Conservation (phyloP, 2,329 filamentous ascomycete species). For the Microsporum canis region DNA sequence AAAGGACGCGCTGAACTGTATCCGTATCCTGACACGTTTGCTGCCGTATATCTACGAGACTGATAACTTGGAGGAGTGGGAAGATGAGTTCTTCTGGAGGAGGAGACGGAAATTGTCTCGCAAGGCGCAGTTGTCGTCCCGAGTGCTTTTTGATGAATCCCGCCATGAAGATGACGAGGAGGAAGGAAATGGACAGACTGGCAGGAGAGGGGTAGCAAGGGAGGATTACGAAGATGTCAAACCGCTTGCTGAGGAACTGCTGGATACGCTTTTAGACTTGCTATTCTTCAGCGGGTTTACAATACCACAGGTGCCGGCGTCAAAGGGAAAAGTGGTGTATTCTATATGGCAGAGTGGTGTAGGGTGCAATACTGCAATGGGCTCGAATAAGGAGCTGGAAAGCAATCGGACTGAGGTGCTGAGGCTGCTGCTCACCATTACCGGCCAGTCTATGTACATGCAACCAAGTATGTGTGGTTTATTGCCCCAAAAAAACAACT, state of each 20-base stretch:
- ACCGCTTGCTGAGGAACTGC: slow-evolving; percentile 80
- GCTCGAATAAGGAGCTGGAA: slow-evolving; percentile 83
- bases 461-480: slow-evolving; percentile 48
- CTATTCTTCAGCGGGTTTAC: slow-evolving; percentile 89
- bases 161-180: slow-evolving; percentile 38
- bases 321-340: slow-evolving; percentile 73
- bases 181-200: slow-evolving; percentile 19
- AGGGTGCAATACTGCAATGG: slow-evolving; percentile 80
- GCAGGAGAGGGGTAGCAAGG: background rate
- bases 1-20: slow-evolving; percentile 84
- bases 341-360: slow-evolving; percentile 98
- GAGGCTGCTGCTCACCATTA: slow-evolving; percentile 70
- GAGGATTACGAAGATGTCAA: slow-evolving; percentile 45
- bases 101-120: slow-evolving; percentile 60
- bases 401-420: slow-evolving; percentile 86
- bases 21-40: slow-evolving; percentile 78
- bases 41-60: slow-evolving; percentile 88
- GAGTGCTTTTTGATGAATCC: slow-evolving; percentile 75
- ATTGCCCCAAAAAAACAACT: background rate
- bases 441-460: slow-evolving; percentile 90
- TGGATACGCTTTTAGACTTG: slow-evolving; percentile 78
- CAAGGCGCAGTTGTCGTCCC: slow-evolving; percentile 53
- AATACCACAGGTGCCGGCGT: slow-evolving; percentile 58
- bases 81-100: slow-evolving; percentile 88
- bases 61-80: slow-evolving; percentile 71